Evolutionary conservation across 2,329 filamentous ascomycete species (phyloP).

Genomic region (Teratosphaeria zuluensis): DNA sequence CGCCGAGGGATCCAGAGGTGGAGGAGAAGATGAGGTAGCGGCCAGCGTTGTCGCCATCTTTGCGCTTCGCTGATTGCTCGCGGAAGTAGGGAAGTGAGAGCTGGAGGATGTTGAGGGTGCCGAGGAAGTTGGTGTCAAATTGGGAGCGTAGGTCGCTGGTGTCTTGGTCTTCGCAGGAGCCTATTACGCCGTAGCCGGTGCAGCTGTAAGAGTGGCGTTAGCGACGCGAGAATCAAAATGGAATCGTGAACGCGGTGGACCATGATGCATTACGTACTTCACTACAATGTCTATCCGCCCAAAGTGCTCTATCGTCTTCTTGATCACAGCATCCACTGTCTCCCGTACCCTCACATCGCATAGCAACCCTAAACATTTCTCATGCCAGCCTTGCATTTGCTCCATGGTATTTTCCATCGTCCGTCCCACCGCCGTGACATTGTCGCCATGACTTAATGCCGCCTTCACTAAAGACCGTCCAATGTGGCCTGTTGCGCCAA

Average conservation of each 20-base stretch:
- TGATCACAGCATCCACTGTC: slow-evolving; percentile 64
- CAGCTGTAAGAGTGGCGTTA: slow-evolving; percentile 40
- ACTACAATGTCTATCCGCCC: slow-evolving; percentile 72
- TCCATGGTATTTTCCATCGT: slow-evolving; percentile 65
- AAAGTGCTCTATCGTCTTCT: slow-evolving; percentile 62
- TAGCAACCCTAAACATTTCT: slow-evolving; percentile 66
- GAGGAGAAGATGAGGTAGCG: slow-evolving; percentile 93
- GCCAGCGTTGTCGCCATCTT: slow-evolving; percentile 38
- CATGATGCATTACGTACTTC: slow-evolving; percentile 42
- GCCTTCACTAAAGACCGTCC: slow-evolving; percentile 80
- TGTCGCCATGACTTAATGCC: slow-evolving; percentile 48
- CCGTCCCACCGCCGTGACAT: slow-evolving; percentile 77
- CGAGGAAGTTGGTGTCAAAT: slow-evolving; percentile 97
- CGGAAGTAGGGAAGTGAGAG: slow-evolving; percentile 81
- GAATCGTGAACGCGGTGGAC: neutral
- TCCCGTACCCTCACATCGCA: slow-evolving; percentile 81
- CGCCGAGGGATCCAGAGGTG: slow-evolving; percentile 82
- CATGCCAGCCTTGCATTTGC: slow-evolving; percentile 62
- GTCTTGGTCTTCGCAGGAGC: slow-evolving; percentile 92
- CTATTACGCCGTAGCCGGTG: slow-evolving; percentile 90
- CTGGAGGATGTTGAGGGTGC: slow-evolving; percentile 87
- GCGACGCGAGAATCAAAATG: neutral
- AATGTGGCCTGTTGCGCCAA: slow-evolving; percentile 95
- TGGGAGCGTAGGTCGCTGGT: slow-evolving; percentile 90
- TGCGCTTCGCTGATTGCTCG: slow-evolving; percentile 42